phyloP scores from a whole-genome alignment of 306 rosid genomes.

The Hippophae tibetana region DNA sequence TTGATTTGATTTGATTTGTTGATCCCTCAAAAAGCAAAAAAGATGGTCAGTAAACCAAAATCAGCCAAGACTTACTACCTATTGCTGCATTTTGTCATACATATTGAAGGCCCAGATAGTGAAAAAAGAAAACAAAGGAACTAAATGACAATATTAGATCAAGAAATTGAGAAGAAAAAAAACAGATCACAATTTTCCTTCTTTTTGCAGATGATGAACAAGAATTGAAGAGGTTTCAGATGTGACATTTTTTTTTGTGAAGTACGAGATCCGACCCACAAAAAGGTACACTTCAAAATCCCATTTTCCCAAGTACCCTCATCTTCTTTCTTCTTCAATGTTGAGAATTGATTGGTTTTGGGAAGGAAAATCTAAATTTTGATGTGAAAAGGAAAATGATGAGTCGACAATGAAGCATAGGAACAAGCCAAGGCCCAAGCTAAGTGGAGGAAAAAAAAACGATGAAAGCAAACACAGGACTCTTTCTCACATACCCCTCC shows the following conservation, averaged over 20 bases:
- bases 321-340: slow-evolving; percentile 19
- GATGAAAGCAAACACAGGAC: slow-evolving; percentile 40
- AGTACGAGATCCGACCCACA: slow-evolving; percentile 82
- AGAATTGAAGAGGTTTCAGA: slow-evolving; percentile 38
- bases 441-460: too few species aligned
- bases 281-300: slow-evolving; percentile 34
- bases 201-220: background rate
- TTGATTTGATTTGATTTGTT: slow-evolving; percentile 7
- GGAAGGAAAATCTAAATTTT: slow-evolving; percentile 23
- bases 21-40: slow-evolving; percentile 17
- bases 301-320: slow-evolving; percentile 17
- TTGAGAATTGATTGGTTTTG: slow-evolving; percentile 13
- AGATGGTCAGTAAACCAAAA: slow-evolving; percentile 10
- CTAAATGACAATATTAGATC: slow-evolving; percentile 34
- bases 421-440: too few species aligned
- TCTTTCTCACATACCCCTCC: slow-evolving; percentile 18
- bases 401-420: slow-evolving; percentile 32
- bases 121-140: slow-evolving; percentile 7
- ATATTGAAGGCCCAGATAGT: slow-evolving; percentile 4
- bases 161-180: slow-evolving; percentile 35
- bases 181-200: slow-evolving; percentile 32
- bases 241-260: slow-evolving; percentile 50
- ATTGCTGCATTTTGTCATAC: slow-evolving; percentile 33
- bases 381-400: slow-evolving; percentile 22
- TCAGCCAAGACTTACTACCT: slow-evolving; percentile 38